Evolutionary conservation across 768 basidiomycete genomes (phyloP).

Genomic region (Lenzites betulinus): DNA sequence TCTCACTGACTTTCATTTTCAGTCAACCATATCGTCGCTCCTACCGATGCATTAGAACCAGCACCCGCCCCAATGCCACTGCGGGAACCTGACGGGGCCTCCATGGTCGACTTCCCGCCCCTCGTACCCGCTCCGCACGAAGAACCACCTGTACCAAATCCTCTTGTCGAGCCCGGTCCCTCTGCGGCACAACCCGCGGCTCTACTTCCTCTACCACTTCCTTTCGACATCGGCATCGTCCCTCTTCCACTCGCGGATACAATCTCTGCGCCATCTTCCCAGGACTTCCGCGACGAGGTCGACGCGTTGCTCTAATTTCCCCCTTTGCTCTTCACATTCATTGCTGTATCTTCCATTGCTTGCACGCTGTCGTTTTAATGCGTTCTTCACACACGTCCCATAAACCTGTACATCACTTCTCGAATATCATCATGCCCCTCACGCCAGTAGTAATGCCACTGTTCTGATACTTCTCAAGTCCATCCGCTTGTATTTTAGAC

Average conservation of each 20-base stretch:
- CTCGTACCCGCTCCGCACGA: background rate
- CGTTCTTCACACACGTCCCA: no score
- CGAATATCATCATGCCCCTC: no score
- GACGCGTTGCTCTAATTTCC: slow-evolving; percentile 25
- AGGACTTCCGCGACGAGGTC: slow-evolving; percentile 27
- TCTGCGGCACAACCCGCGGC: background rate
- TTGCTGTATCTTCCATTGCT: background rate
- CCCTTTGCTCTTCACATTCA: background rate
- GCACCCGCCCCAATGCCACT: slow-evolving; percentile 1
- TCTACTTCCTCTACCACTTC: background rate
- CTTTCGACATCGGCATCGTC: slow-evolving; percentile 9
- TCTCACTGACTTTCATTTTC: background rate
- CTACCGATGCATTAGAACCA: slow-evolving; percentile 9
- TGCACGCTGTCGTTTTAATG: background rate
- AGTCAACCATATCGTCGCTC: slow-evolving; percentile 39
- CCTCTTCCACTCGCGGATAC: slow-evolving; percentile 7
- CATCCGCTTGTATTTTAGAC: background rate
- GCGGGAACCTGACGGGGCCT: background rate
- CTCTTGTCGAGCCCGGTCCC: background rate
- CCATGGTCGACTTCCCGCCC: background rate
- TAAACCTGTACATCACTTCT: no score
- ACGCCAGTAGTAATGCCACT: background rate
- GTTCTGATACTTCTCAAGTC: background rate
- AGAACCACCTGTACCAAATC: background rate
- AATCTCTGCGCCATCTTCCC: slow-evolving; percentile 21